These are phyloP conservation scores for Bisporella sp. DNA, from an alignment of 2,329 filamentous ascomycete species.

Conservation along the genomic window DNA sequence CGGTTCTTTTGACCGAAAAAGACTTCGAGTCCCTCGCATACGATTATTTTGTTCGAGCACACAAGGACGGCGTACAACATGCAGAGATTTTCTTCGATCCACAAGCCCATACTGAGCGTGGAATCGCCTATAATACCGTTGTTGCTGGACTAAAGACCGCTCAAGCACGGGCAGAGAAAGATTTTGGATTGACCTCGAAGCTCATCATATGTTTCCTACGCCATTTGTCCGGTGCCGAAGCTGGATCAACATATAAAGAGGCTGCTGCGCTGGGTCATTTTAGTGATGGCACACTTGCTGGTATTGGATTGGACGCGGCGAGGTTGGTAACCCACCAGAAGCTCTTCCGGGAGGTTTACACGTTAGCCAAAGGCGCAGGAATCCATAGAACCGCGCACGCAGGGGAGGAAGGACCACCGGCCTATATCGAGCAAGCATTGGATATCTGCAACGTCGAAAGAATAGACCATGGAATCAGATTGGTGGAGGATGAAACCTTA, in stretches of 20 bases:
- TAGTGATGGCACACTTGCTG: conserved; percentile 46
- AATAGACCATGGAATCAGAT: conserved; percentile 69
- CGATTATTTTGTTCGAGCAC: conserved; percentile 61
- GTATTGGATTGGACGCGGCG: conserved; percentile 62
- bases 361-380: conserved; percentile 41
- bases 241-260: conserved; percentile 38
- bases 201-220: conserved; percentile 68
- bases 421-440: conserved; percentile 58
- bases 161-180: conserved; percentile 49
- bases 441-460: conserved; percentile 54
- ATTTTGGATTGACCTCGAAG: conserved; percentile 58
- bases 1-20: conserved; percentile 53
- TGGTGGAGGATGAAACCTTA: conserved; percentile 52
- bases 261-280: conserved; percentile 38
- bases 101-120: conserved; percentile 62
- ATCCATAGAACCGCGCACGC: conserved; percentile 65
- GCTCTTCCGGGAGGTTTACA: conserved; percentile 57
- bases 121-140: conserved; percentile 56
- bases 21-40: conserved; percentile 70
- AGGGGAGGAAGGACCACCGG: conserved; percentile 65
- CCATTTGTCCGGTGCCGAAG: conserved; percentile 57
- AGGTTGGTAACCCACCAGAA: conserved; percentile 49
- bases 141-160: conserved; percentile 57
- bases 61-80: conserved; percentile 59
- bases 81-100: conserved; percentile 79